phyloP scores from a whole-genome alignment of 352 stramenopile genomes.

The Globisporangium recalcitrans region DNA sequence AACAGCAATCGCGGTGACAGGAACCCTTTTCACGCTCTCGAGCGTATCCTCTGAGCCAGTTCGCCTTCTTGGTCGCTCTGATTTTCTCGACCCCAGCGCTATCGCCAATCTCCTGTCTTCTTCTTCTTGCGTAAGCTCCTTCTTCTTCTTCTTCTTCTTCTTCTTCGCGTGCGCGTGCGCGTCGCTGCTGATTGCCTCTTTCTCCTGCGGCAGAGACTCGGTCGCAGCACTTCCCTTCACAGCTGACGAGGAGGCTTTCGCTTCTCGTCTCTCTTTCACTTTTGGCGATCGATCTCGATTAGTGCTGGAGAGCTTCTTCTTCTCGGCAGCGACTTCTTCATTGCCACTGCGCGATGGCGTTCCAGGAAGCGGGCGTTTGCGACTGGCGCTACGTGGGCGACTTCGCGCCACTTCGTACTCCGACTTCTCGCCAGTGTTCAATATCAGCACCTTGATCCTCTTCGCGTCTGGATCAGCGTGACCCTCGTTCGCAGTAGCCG shows the following conservation, averaged over 20 bases:
- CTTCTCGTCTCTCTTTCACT: not conserved
- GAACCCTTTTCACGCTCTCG: not conserved
- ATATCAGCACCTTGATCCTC: not conserved
- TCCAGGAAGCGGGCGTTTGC: constrained; percentile 14
- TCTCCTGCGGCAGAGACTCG: not conserved
- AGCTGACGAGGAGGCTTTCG: not conserved
- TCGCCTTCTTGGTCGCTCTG: constrained; percentile 2
- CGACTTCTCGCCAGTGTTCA: not conserved
- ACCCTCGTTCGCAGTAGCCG: not conserved
- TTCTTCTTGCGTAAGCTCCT: constrained; percentile 3
- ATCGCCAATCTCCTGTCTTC: not conserved
- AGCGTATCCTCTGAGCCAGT: constrained; percentile 1
- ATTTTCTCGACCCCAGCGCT: not conserved
- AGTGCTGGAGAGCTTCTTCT: not conserved
- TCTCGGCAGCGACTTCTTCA: not conserved
- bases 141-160: not conserved
- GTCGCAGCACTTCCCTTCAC: not conserved
- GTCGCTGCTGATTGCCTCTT: not conserved
- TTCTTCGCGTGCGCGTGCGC: too few species aligned
- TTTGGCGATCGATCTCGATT: not conserved
- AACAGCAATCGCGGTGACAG: not conserved
- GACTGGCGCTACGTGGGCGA: constrained; percentile 5
- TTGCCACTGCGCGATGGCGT: not conserved
- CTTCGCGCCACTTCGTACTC: not conserved
- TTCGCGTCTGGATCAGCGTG: not conserved